phyloP scores from a whole-genome alignment of 1,284 basidiomycete genomes.

The Ganoderma sinense region DNA sequence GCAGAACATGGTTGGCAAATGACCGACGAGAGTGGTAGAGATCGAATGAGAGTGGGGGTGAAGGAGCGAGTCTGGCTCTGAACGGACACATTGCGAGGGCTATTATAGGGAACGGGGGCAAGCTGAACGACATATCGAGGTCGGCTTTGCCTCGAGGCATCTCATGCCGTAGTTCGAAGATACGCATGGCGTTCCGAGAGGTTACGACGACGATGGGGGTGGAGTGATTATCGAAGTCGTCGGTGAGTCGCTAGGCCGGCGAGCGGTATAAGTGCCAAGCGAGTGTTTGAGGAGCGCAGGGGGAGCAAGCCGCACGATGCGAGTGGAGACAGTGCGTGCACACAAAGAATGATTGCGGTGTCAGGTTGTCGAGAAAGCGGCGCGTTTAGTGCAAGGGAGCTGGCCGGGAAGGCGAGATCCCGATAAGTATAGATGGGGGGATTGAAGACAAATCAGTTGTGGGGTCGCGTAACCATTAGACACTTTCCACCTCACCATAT shows the following conservation, averaged over 20 bases:
- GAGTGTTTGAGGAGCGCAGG: neutral
- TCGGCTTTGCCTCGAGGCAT: neutral
- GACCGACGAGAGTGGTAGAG: slow-evolving; percentile 33
- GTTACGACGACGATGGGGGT: neutral
- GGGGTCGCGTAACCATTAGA: neutral
- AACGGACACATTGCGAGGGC: neutral
- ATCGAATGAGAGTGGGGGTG: slow-evolving; percentile 51
- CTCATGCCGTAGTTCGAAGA: neutral
- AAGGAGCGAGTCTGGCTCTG: neutral
- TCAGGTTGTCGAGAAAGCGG: neutral
- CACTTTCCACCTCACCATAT: neutral
- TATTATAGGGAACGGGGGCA: neutral
- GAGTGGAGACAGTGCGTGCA: neutral
- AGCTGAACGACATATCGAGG: neutral
- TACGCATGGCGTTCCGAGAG: neutral
- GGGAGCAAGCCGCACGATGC: neutral
- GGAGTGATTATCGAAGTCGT: neutral
- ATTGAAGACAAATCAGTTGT: neutral
- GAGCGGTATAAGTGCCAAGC: neutral
- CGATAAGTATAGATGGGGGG: no score
- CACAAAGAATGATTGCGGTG: neutral
- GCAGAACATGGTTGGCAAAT: slow-evolving; percentile 13
- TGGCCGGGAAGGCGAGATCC: no score
- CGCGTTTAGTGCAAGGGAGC: no score
- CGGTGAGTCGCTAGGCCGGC: neutral